Percentiles rank a stretch among this genome's conserved stretches.
These are phyloP conservation scores for Xylariaceae sp. DNA, from an alignment of 2,329 filamentous ascomycete species.

Conservation along the genomic window DNA sequence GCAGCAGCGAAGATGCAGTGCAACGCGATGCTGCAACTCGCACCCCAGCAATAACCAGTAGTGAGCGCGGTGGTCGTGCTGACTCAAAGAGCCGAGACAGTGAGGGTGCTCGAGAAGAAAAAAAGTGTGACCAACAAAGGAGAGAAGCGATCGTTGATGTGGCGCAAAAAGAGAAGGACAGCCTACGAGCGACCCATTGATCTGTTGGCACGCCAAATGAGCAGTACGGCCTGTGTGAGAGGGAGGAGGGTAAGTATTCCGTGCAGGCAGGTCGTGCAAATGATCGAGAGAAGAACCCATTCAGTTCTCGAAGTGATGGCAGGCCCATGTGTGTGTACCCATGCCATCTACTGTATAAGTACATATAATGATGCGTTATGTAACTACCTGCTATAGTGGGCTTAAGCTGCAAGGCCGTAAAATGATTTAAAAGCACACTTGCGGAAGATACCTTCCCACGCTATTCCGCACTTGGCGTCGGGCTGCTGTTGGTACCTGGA, in stretches of 20 bases:
- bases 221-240: neutral
- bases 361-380: neutral
- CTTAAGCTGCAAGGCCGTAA: neutral
- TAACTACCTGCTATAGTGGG: neutral
- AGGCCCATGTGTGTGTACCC: neutral
- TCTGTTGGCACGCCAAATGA: neutral
- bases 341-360: neutral
- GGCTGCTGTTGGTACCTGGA: too few relatives aligned
- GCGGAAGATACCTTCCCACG: too few relatives aligned
- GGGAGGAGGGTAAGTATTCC: neutral
- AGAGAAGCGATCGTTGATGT: neutral
- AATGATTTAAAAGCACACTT: too few relatives aligned
- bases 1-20: conserved; percentile 10
- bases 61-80: neutral
- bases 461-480: too few relatives aligned
- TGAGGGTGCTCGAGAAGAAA: neutral
- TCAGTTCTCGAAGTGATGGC: neutral
- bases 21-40: conserved; percentile 2
- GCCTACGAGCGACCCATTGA: conserved; percentile 4
- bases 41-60: conserved; percentile 2
- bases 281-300: neutral
- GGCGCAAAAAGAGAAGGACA: neutral
- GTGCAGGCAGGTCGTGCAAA: neutral
- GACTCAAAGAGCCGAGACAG: conserved; percentile 9
- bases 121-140: neutral